Base-by-base conservation (phyloP, 1,284 basidiomycete genomes). In the Pascua sp. region DNA sequence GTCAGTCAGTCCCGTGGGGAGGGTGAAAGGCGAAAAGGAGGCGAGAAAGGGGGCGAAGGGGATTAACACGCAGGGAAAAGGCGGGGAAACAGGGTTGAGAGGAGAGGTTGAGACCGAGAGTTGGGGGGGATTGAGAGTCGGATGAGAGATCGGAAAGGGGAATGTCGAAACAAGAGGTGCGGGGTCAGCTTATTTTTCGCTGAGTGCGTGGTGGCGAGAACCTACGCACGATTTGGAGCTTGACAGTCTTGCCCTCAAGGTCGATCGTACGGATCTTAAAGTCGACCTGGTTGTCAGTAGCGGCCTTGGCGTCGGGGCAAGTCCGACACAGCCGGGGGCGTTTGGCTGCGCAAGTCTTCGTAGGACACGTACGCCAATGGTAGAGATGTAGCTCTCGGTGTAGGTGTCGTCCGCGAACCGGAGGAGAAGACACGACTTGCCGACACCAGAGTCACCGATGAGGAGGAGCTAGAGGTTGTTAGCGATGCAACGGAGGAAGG, bases 231-330 rank as follows among this genome's bases (percentile, higher is more conserved):
- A 99, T 99, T 81, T 98, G 96, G 61, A 99, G 85, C 80, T 98
- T 99, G 72, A 98, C 92, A 2, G 92, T 98, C 90, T 98, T 98
- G 66, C 95, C 95, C 78, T 98, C 96, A 55, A 99, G 84, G 80
- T 99, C 96, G 77, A 99, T 98, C 49, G 96, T 99, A 69, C 96
- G 85, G 81, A 99, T 98, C 88, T 99, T 99, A 83, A 98, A 99
- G 82, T 99, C 96, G 60, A 98, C 76, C 75, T 76, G 46, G 36
- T 1, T 39, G 49, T 56, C 13, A 56, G 55, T 24, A 12, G 32
- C 13, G 12, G 17, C 13, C 32, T 2, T 24, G n/a, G 5, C 16
- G 32, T 24, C 11, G 10, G 11, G 8, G 9, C 13, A 72, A 75
- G 68, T 57, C 77, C 92, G 65, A 96, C 95, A 79, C 98, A 98